Conservation (phyloP, 1,139 yeast genomes). For the Debaryomyces udenii region DNA sequence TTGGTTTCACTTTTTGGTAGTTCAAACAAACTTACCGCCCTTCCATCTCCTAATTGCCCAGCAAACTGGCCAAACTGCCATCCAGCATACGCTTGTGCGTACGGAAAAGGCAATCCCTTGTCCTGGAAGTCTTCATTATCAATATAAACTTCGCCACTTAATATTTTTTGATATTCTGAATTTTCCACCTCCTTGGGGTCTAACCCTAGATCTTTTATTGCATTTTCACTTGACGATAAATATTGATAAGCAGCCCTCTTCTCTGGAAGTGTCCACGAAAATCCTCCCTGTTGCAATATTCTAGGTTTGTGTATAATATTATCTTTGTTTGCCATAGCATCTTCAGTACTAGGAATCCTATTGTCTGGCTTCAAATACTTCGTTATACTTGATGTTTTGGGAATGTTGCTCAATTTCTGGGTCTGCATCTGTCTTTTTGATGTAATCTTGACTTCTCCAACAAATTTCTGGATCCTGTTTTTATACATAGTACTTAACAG, state of each 20-base stretch:
- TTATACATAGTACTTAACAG: constrained; percentile 2
- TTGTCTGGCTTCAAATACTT: constrained; percentile 60
- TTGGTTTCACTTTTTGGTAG: constrained; percentile 40
- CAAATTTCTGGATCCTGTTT: not conserved
- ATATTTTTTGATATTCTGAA: constrained; percentile 54
- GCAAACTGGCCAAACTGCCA: constrained; percentile 97
- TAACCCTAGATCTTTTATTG: constrained; percentile 64
- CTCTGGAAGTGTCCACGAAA: constrained; percentile 71
- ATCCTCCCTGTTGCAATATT: constrained; percentile 63
- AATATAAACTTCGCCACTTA: constrained; percentile 59
- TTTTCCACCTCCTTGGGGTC: constrained; percentile 40
- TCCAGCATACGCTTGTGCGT: constrained; percentile 92
- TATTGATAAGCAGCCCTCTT: constrained; percentile 55
- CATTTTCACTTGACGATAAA: constrained; percentile 61
- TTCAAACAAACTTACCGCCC: constrained; percentile 83
- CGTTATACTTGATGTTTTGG: constrained; percentile 56
- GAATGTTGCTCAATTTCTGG: constrained; percentile 18
- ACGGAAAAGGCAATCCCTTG: constrained; percentile 65
- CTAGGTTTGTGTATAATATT: constrained; percentile 56
- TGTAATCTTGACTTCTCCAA: not conserved
- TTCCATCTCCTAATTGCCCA: constrained; percentile 95
- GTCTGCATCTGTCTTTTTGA: constrained; percentile 6
- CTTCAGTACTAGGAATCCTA: constrained; percentile 51
- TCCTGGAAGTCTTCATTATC: constrained; percentile 31
- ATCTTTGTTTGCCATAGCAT: constrained; percentile 47